A percentile compares a stretch with the other conserved stretches of the same genome.
Evolutionary conservation across 148 eudicot species (phyloP).

Genomic region (Selenicereus undatus): DNA sequence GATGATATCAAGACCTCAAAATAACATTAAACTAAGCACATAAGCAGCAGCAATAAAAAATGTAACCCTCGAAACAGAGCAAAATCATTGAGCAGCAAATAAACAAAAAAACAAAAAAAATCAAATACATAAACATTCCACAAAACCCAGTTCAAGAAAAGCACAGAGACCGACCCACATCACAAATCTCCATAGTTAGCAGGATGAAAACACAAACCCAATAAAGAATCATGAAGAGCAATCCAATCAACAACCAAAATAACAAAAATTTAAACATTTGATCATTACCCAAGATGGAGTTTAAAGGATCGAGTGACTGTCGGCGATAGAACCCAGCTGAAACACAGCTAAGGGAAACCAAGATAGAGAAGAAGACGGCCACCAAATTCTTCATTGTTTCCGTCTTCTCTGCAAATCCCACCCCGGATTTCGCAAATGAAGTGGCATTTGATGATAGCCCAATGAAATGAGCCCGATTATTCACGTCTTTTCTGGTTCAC

Average conservation of each 20-base stretch:
- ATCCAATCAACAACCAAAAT: neutral
- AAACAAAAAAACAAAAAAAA: neutral
- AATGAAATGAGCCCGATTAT: neutral
- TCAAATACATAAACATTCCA: neutral
- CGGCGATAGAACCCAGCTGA: conserved; percentile 21
- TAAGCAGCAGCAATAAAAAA: conserved; percentile 3
- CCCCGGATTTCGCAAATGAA: neutral
- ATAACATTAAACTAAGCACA: conserved; percentile 3
- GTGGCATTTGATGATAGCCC: conserved; percentile 9
- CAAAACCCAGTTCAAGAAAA: conserved; percentile 7
- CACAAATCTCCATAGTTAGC: neutral
- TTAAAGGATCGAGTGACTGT: conserved; percentile 27
- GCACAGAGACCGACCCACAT: conserved; percentile 7
- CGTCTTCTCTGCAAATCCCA: conserved; percentile 12
- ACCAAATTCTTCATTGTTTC: conserved; percentile 1
- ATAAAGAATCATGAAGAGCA: neutral
- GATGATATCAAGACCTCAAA: neutral
- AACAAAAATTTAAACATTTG: neutral
- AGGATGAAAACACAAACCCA: conserved; percentile 2
- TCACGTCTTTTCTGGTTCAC: neutral
- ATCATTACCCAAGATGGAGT: conserved; percentile 30
- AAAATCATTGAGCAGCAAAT: neutral
- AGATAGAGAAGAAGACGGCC: conserved; percentile 9
- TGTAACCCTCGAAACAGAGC: neutral
- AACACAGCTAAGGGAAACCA: conserved; percentile 16